phyloP scores from a whole-genome alignment of 1,284 basidiomycete genomes.

The Cutaneotrichosporon sp. region DNA sequence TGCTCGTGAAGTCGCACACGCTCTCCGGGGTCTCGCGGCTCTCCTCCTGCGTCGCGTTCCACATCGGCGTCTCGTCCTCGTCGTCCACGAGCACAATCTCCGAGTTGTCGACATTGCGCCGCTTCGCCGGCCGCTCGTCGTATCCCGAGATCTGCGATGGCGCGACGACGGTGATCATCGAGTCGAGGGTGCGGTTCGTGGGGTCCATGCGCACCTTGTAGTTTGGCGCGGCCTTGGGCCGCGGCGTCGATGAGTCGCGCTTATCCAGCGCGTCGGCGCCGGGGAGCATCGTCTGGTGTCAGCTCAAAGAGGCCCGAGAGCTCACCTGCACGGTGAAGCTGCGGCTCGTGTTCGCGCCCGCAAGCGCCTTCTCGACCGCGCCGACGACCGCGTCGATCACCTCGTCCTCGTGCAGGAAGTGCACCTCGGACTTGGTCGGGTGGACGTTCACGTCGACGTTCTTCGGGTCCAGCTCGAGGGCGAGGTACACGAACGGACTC shows the following conservation, averaged over 20 bases:
- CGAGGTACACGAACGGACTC: slow-evolving; percentile 89
- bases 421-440: slow-evolving; percentile 95
- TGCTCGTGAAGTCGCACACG: slow-evolving; percentile 75
- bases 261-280: slow-evolving; percentile 34
- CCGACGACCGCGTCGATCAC: slow-evolving; percentile 82
- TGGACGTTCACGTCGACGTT: slow-evolving; percentile 98
- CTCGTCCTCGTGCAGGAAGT: slow-evolving; percentile 89
- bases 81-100: slow-evolving; percentile 20
- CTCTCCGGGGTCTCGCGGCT: slow-evolving; percentile 69
- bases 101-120: slow-evolving; percentile 36
- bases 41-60: slow-evolving; percentile 33
- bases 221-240: slow-evolving; percentile 62
- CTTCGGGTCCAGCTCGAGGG: slow-evolving; percentile 78
- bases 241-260: slow-evolving; percentile 18
- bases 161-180: slow-evolving; percentile 67
- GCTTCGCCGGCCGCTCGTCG: slow-evolving; percentile 32
- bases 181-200: slow-evolving; percentile 85
- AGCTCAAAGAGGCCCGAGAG: too few relatives aligned
- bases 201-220: slow-evolving; percentile 91
- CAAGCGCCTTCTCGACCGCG: slow-evolving; percentile 66
- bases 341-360: slow-evolving; percentile 65
- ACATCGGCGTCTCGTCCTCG: slow-evolving; percentile 26
- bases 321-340: slow-evolving; percentile 73
- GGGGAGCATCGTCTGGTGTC: slow-evolving; percentile 48
- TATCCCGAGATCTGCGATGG: slow-evolving; percentile 38